Percentiles rank a stretch among this genome's conserved stretches.
These are phyloP conservation scores for Cyphellophora attinorum DNA, from an alignment of 2,329 filamentous ascomycete genomes.

Conservation along the genomic window DNA sequence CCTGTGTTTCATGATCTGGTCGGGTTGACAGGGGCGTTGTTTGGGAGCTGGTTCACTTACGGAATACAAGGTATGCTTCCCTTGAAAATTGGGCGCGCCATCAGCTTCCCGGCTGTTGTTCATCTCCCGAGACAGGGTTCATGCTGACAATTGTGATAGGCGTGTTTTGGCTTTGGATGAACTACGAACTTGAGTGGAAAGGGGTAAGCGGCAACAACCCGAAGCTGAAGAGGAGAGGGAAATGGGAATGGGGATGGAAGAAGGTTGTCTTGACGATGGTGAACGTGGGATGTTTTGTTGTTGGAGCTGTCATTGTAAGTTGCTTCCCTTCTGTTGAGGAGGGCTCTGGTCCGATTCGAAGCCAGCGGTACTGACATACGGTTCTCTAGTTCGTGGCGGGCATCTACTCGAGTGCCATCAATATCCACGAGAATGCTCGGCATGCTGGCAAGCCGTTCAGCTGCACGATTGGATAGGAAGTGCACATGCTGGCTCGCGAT, in stretches of 20 bases:
- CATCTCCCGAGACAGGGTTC: too few species aligned
- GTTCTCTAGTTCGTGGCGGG: slow-evolving; percentile 21
- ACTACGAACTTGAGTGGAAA: slow-evolving; percentile 60
- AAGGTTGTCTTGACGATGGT: slow-evolving; percentile 8
- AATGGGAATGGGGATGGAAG: slow-evolving; percentile 5
- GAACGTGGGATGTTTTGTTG: slow-evolving; percentile 10
- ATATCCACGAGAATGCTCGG: slow-evolving; percentile 11
- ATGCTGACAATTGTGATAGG: too few species aligned
- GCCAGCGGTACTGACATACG: too few species aligned
- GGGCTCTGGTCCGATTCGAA: slow-evolving; percentile 5
- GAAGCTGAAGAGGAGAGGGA: slow-evolving; percentile 30
- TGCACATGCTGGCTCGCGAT: too few species aligned
- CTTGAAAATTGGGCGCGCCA: too few species aligned
- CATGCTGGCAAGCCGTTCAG: slow-evolving; percentile 3
- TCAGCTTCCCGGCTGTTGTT: too few species aligned
- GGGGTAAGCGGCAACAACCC: slow-evolving; percentile 36
- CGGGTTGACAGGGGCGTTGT: slow-evolving; percentile 53
- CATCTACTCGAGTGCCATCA: slow-evolving; percentile 19
- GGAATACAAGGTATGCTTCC: slow-evolving; percentile 25
- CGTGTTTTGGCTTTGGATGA: slow-evolving; percentile 18
- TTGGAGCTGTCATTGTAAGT: slow-evolving; percentile 12
- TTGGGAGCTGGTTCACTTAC: slow-evolving; percentile 59
- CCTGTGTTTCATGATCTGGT: slow-evolving; percentile 60
- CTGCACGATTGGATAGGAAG: slow-evolving; percentile 1
- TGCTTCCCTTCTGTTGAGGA: neutral